Base-by-base conservation (phyloP, 495 filamentous ascomycete genomes). In the Bacidia rubella region DNA sequence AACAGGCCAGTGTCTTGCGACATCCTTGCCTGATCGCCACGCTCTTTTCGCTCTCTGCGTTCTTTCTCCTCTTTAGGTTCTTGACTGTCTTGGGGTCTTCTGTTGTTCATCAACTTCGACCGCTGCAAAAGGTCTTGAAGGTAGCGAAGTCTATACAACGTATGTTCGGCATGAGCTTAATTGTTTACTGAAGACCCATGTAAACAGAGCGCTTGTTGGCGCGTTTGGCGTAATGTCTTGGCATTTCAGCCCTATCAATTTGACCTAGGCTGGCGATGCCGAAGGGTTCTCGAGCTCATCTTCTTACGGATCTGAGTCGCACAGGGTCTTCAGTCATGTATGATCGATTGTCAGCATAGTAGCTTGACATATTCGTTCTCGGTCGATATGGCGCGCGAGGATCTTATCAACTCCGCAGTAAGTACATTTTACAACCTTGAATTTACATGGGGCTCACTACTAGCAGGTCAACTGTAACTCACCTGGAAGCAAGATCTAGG, bases 361-460 rank as follows among this genome's bases (percentile, higher is more conserved):
- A n/a, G n/a, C n/a, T n/a, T n/a, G n/a, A n/a, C n/a, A n/a, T n/a
- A n/a, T n/a, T 35, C 15, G 29, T 35, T 35, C 17, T 11, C 1
- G 27, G 29, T 53, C 63, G 76, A 51, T 53, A 89, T 89, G 85
- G 71, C 82, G 61, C 84, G 87, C 55, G 87, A 93, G 79, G 86
- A 93, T 64, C 69, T 93, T 54, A 81, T 94, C 62, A 70, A 79
- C 59, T 90, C 85, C 60, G 87, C 87, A 63, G 82, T 87, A 74
- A 68, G 79, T 75, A 38, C 20, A 48, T 49, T 25, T 20, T 19
- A 27, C 38, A 51, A 40, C 25, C 26, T 23, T 29, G 19, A 23
- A 23, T 26, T 15, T 7, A 15, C 29, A 15, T 35, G 29, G 29
- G 7, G 29, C 29, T 35, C 15, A 35, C 29, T 15, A 35, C 15